phyloP scores from a whole-genome alignment of 2,329 filamentous ascomycete species.

The Talaromyces sp. region DNA sequence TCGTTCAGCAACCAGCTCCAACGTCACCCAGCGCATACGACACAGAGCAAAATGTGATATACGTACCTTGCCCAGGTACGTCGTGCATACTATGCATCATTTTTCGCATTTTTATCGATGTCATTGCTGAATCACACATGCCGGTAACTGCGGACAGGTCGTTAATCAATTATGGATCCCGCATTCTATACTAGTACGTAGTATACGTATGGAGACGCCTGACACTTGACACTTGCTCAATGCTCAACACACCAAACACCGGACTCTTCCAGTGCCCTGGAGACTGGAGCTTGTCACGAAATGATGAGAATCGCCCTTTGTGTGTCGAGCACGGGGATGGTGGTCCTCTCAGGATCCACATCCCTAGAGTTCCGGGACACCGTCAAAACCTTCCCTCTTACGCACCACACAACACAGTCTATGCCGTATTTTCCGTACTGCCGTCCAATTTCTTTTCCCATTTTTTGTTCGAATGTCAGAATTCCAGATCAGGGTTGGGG shows the following conservation, averaged over 20 bases:
- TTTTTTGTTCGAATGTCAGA: not conserved
- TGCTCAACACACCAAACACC: conserved; percentile 1
- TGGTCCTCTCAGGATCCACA: conserved; percentile 9
- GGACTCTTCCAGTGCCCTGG: not conserved
- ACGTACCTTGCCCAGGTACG: not conserved
- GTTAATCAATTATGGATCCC: not conserved
- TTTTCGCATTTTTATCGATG: not conserved
- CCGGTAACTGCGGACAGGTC: not conserved
- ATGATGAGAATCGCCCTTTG: not conserved
- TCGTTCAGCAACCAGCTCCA: not conserved
- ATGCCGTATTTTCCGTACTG: not conserved
- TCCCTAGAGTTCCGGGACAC: conserved; percentile 13
- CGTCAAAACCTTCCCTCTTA: not conserved
- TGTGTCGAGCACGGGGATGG: not conserved
- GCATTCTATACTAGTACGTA: conserved; percentile 1
- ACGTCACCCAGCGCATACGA: not conserved
- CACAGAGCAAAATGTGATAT: not conserved
- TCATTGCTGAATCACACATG: not conserved
- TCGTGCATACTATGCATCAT: not conserved
- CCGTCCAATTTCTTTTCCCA: not conserved
- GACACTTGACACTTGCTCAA: conserved; percentile 2
- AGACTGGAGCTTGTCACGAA: not conserved
- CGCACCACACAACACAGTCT: not conserved
- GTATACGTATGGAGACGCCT: not conserved
- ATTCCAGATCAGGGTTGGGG: not conserved